Base-by-base conservation (phyloP, 257 asterid genomes). In the Gentiana straminea region DNA sequence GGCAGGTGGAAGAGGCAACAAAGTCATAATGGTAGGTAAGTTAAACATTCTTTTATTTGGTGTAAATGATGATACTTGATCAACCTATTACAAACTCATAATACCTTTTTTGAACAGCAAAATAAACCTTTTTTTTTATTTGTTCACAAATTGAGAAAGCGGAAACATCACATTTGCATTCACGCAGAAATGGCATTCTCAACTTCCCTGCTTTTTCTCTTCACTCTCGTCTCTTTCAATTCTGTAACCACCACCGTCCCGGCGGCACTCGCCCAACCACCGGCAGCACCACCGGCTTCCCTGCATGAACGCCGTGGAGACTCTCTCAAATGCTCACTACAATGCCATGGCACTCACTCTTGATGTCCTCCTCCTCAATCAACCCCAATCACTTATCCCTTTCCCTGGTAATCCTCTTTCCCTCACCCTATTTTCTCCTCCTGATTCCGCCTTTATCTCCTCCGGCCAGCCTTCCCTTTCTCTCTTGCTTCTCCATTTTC, bases 361-460 rank as follows among this genome's bases (percentile, higher is more conserved):
- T 55, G 76, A 79, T 10, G 75, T 72, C 76, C 24, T 54, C 24
- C 24, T 15, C 87, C 64, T 36, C 67, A 50, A 48, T 43, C 62
- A 11, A 69, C 61, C 39, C 68, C 61, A 39, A 50, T 50, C 57
- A 69, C 41, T 35, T 54, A 3, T 41, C 66, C 38, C 44, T 8
- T n/a, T 45, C 61, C 15, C 73, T 55, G 24, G 24, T 15, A 33
- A 54, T 38, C 41, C 61, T 1, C 51, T 57, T 33, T 24, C 80
- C 46, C 77, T 84, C 63, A 85, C 95, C 38, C 66, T 88, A 12
- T 88, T 88, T 79, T 63, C 91, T 2, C 97, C 95, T 34, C 91
- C 91, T 12, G 80, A 88, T 66, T 48, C 81, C 39, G 68, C 85
- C 62, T 88, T 88, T 59, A 7, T 38, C 51, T 4, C 66, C 33